Base-by-base conservation (phyloP, 192 early-diverging fungal species). In the Backusella tarrabulga region DNA sequence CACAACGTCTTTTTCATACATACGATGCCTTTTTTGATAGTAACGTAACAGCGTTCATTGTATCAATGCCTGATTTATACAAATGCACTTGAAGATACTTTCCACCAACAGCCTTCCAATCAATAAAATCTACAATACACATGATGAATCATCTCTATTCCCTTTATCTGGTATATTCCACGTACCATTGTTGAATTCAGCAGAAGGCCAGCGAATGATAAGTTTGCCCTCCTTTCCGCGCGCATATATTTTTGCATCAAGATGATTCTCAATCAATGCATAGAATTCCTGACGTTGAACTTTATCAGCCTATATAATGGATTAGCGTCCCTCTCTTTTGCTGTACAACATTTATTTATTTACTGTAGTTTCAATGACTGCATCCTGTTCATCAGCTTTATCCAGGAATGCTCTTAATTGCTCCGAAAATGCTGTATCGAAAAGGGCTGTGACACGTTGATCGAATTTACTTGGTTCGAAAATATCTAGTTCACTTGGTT, bases 41-140 rank as follows among this genome's bases (percentile, higher is more conserved):
- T 34, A 74, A 85, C 73, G 90, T 89, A 50, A 97, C 77, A 0
- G 91, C 92, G 9, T 94, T 93, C 92, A 97, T 96, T 4, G 97
- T 95, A 77, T 99, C 98, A 46, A 82, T 86, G 83, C 97, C 96
- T 73, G 97, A 93, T 83, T 99, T 99, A 82, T 92, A 95, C 81
- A 99, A 79, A 35, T 90, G 88, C 85, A 99, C 98, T 60, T 93
- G 86, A 75, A 89, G 87, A 76, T 91, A 95, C 35, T 95, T 86
- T 38, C 96, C 97, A 9, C 87, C 86, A 0, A 83, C 36, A 6
- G 71, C 71, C 1, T 72, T 72, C 71, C 71, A 72, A 17, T 72
- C 71, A 50, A 72, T 50, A 15, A 72, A 72, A 3, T 72, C 71
- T 70, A 69, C 21, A 32, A 41, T 67, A 14, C 29, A 67, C 14